Base-by-base conservation (phyloP, 768 basidiomycete genomes). In the Coprinopsis marcescibilis region DNA sequence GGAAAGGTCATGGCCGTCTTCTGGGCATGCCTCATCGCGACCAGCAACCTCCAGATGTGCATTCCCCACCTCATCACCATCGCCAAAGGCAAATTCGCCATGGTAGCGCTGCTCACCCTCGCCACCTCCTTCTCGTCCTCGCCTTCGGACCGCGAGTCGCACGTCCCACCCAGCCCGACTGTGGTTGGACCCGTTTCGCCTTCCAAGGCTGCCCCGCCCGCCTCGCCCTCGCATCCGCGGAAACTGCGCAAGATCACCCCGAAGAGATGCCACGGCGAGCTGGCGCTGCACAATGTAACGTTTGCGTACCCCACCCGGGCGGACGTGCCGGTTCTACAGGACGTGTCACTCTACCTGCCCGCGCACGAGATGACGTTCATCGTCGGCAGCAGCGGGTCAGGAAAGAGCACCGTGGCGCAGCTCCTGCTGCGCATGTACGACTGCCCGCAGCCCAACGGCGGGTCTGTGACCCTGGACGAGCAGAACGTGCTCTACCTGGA, bases 1-100 rank as follows among this genome's bases (percentile, higher is more conserved):
- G 91, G 91, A 1, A 77, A 84, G 27, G 87, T 97, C 52, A 94
- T 93, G 85, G 83, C 87, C n/a, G 90, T 94, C 43, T 99, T 98
- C 63, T 98, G 95, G 94, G 93, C 95, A 0, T 93, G 90, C 61
- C 70, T 97, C 17, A 87, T 97, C 51, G 92, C 90, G 0, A 85
- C 87, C 1, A 83, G 77, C 55, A 92, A 90, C 61, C 67, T 96
- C 2, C 92, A 96, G 61, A 81, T 86, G 75, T 82, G 81, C 56
- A 80, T 97, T 8, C 92, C 93, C 0, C 81, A 88, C 50, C 67
- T 90, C 55, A 83, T 93, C 52, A 65, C 72, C 24, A 67, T 96
- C 49, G 75, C 83, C 14, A 86, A 85, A 59, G 95, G 91, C 46
- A 96, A 95, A 61, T 78, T 78, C 45, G 81, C 87, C 3, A 83